Conservation (phyloP, 495 filamentous ascomycete genomes). For the Penicillium chermesinum region DNA sequence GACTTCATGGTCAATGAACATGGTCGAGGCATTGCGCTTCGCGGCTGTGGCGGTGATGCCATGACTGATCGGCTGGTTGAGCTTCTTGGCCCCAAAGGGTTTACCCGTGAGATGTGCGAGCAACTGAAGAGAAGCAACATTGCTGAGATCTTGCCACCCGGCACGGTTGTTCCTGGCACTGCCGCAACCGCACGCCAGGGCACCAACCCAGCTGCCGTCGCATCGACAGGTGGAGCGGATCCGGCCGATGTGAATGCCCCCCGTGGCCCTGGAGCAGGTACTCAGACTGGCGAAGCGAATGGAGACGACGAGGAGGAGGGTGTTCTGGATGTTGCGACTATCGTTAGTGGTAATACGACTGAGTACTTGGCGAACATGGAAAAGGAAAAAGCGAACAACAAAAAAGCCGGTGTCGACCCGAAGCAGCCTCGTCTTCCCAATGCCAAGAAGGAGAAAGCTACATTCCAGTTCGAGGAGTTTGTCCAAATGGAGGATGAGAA, state of each 20-base stretch:
- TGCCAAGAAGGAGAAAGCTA: constrained; percentile 66
- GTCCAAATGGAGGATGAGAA: constrained; percentile 49
- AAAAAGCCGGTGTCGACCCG: constrained; percentile 48
- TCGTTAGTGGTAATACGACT: constrained; percentile 87
- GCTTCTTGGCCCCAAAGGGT: constrained; percentile 63
- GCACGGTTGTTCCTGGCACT: constrained; percentile 52
- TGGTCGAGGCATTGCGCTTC: constrained; percentile 57
- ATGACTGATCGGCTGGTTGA: constrained; percentile 74
- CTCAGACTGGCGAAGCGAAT: constrained; percentile 42
- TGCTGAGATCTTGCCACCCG: constrained; percentile 78
- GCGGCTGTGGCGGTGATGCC: constrained; percentile 75
- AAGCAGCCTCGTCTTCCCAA: constrained; percentile 71
- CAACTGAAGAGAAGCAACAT: constrained; percentile 85
- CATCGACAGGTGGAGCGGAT: constrained; percentile 46
- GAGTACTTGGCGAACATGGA: constrained; percentile 91
- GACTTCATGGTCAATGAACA: constrained; percentile 65
- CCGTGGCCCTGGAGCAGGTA: constrained; percentile 48
- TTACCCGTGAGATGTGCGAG: constrained; percentile 86
- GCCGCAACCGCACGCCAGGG: constrained; percentile 43
- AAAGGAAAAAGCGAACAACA: constrained; percentile 73
- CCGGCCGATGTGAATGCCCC: constrained; percentile 33
- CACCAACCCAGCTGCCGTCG: constrained; percentile 55
- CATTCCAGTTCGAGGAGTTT: constrained; percentile 80
- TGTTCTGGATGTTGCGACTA: constrained; percentile 87
- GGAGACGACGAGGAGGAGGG: constrained; percentile 65